Conservation (phyloP, 768 basidiomycete genomes). For the Rhizopogon salebrosus region DNA sequence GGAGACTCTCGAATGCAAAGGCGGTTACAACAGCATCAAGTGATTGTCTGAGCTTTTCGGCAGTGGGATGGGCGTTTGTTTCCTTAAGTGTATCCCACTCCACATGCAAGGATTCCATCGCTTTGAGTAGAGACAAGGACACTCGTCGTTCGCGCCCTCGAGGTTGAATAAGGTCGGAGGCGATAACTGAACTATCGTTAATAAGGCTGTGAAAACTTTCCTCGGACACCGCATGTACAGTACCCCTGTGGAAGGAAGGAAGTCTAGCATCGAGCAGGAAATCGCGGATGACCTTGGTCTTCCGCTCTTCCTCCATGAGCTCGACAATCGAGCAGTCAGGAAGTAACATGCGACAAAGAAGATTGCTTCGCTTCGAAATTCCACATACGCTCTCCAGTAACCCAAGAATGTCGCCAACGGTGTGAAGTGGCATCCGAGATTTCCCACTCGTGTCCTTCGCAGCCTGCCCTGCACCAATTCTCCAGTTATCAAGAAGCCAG, state of each 20-base stretch:
- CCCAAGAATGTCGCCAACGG: conserved; percentile 53
- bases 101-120: conserved; percentile 43
- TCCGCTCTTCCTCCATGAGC: conserved; percentile 52
- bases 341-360: conserved; percentile 48
- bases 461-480: conserved; percentile 32
- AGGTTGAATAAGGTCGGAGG: conserved; percentile 38
- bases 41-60: conserved; percentile 59
- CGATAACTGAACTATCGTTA: neutral
- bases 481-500: conserved; percentile 80
- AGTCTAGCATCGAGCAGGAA: conserved; percentile 66
- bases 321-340: conserved; percentile 68
- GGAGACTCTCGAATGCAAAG: conserved; percentile 63
- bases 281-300: conserved; percentile 57
- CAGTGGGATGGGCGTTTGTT: conserved; percentile 35
- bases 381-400: conserved; percentile 65
- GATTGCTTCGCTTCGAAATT: conserved; percentile 38
- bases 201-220: neutral
- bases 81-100: conserved; percentile 45
- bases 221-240: neutral
- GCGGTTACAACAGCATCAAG: conserved; percentile 67
- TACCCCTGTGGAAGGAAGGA: conserved; percentile 32
- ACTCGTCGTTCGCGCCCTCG: conserved; percentile 56
- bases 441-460: conserved; percentile 30
- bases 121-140: conserved; percentile 58
- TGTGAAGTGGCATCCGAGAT: conserved; percentile 45